Conservation (phyloP, 1,284 basidiomycete species). For the Volvariella surrecta region DNA sequence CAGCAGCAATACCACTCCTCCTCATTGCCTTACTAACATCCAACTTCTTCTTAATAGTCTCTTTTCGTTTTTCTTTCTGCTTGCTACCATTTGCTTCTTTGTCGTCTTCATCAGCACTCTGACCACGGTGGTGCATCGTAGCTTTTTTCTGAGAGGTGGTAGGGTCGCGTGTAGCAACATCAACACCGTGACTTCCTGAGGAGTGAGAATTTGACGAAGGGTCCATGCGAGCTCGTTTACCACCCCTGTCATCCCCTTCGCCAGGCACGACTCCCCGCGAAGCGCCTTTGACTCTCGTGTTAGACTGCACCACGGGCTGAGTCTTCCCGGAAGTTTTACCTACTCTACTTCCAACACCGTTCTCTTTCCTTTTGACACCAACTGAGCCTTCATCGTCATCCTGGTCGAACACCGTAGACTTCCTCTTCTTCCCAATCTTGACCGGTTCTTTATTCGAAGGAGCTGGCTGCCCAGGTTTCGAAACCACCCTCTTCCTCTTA, state of each 20-base stretch:
- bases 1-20: constrained; percentile 46
- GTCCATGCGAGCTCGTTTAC: constrained; percentile 18
- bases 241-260: constrained; percentile 26
- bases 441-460: constrained; percentile 23
- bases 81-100: constrained; percentile 25
- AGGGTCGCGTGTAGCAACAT: too few relatives aligned
- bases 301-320: too few relatives aligned
- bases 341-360: constrained; percentile 17
- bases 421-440: constrained; percentile 35
- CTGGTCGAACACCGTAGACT: constrained; percentile 29
- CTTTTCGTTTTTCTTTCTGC: constrained; percentile 41
- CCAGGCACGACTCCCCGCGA: constrained; percentile 43
- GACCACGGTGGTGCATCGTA: neutral
- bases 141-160: too few relatives aligned
- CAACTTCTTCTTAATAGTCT: constrained; percentile 51
- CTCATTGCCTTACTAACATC: constrained; percentile 55
- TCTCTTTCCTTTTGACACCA: too few relatives aligned
- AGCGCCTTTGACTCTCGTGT: constrained; percentile 39
- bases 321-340: constrained; percentile 23
- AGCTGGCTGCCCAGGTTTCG: neutral
- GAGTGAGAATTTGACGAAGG: too few relatives aligned
- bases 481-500: constrained; percentile 21
- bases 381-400: constrained; percentile 9
- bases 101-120: constrained; percentile 19
- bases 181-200: too few relatives aligned